These are phyloP conservation scores for Epichloe gansuensis DNA, from an alignment of 2,329 filamentous ascomycete genomes.

Conservation along the genomic window DNA sequence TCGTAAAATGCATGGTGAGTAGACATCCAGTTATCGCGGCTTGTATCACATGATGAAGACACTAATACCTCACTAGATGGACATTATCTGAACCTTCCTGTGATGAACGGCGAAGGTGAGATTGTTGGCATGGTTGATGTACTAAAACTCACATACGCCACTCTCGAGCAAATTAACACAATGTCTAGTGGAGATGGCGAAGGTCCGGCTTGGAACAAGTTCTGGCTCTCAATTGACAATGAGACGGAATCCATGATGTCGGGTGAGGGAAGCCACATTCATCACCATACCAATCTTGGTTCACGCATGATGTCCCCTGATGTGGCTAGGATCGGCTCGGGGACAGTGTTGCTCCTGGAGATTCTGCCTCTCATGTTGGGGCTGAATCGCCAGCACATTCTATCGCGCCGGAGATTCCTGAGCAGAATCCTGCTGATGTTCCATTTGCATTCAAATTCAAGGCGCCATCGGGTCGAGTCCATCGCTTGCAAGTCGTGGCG, in stretches of 20 bases:
- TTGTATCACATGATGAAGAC: background rate
- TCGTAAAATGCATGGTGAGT: conserved; percentile 95
- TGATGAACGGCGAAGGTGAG: conserved; percentile 95
- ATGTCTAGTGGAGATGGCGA: conserved; percentile 84
- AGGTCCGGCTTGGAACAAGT: conserved; percentile 98
- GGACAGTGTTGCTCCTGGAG: conserved; percentile 81
- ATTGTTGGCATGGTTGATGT: conserved; percentile 99
- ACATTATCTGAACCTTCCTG: conserved; percentile 93
- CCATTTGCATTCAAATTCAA: conserved; percentile 99
- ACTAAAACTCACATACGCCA: conserved; percentile 94
- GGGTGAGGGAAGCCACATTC: conserved; percentile 69
- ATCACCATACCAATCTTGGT: conserved; percentile 50
- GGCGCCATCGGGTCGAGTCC: conserved; percentile 85
- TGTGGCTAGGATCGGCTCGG: conserved; percentile 55
- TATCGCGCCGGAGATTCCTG: conserved; percentile 35
- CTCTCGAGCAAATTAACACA: conserved; percentile 92
- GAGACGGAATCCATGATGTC: conserved; percentile 96
- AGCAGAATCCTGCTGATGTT: conserved; percentile 53
- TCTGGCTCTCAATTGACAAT: conserved; percentile 92
- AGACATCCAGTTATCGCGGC: background rate
- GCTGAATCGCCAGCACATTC: conserved; percentile 65
- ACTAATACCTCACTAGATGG: conserved; percentile 51
- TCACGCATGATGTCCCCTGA: conserved; percentile 75
- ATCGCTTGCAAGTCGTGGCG: conserved; percentile 76
- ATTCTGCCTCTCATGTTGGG: conserved; percentile 89